Evolutionary conservation across 1,284 basidiomycete genomes (phyloP).

Genomic region (Schizophyllum amplum): DNA sequence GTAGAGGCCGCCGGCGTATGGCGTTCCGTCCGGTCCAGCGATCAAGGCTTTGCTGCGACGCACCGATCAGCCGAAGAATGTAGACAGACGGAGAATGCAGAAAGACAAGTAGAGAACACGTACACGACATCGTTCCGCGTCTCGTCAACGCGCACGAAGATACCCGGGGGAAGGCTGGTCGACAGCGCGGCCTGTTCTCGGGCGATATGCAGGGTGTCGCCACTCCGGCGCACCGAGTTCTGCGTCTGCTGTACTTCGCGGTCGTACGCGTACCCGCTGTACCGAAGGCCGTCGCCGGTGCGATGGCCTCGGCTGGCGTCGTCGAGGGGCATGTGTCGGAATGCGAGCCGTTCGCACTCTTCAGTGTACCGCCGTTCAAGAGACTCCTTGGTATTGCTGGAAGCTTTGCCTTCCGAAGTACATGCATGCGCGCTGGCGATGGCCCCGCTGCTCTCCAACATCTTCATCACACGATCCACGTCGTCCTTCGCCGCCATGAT

Average conservation of each 20-base stretch:
- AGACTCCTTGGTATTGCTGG: conserved; percentile 24
- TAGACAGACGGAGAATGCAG: conserved; percentile 4
- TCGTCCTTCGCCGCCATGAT: conserved; percentile 41
- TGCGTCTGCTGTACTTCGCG: conserved; percentile 25
- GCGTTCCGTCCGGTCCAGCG: conserved; percentile 45
- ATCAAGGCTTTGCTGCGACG: conserved; percentile 42
- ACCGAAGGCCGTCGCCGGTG: conserved; percentile 17
- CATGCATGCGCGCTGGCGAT: conserved; percentile 11
- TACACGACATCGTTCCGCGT: conserved; percentile 47
- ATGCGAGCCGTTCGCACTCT: conserved; percentile 39
- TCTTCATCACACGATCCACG: conserved; percentile 37
- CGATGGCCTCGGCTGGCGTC: conserved; percentile 11
- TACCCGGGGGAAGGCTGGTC: conserved; percentile 43
- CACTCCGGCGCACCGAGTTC: conserved; percentile 34
- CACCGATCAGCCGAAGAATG: not conserved
- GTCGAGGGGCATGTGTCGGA: conserved; percentile 32
- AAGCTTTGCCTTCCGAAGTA: conserved; percentile 20
- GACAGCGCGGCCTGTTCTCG: conserved; percentile 48
- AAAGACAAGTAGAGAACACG: conserved; percentile 13
- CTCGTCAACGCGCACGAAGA: conserved; percentile 50
- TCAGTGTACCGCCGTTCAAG: conserved; percentile 32
- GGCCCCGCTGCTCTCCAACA: conserved; percentile 21
- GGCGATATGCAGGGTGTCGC: conserved; percentile 41
- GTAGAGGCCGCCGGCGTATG: conserved; percentile 46
- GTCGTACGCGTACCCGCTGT: conserved; percentile 30